Percentiles rank a stretch among this genome's conserved stretches.
Conservation (phyloP, 805 yeast species). For the Suhomyces sp. region DNA sequence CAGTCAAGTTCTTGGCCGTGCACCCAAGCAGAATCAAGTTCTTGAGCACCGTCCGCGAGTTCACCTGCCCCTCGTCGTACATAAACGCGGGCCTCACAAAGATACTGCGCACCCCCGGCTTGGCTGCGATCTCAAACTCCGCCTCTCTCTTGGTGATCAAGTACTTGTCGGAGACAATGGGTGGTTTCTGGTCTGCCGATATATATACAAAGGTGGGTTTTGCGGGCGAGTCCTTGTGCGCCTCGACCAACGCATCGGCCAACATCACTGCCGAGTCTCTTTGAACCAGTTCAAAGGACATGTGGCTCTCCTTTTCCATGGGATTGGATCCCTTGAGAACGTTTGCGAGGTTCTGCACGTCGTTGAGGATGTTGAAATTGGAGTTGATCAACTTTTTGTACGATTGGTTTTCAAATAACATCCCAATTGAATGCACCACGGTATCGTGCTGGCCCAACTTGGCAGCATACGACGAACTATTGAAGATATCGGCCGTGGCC, state of each 20-base stretch:
- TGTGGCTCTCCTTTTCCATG: conserved; percentile 44
- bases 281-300: conserved; percentile 62
- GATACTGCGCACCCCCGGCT: conserved; percentile 53
- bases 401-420: conserved; percentile 61
- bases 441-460: conserved; percentile 50
- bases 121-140: conserved; percentile 53
- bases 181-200: conserved; percentile 74
- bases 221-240: conserved; percentile 19
- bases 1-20: conserved; percentile 40
- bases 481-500: conserved; percentile 65
- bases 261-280: conserved; percentile 63
- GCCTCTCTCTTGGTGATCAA: conserved; percentile 75
- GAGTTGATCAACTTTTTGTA: conserved; percentile 58
- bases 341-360: conserved; percentile 27
- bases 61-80: conserved; percentile 42
- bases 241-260: conserved; percentile 51
- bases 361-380: conserved; percentile 34
- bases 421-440: conserved; percentile 83
- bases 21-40: conserved; percentile 42
- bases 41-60: conserved; percentile 42
- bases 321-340: conserved; percentile 58
- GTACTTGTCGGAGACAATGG: conserved; percentile 67
- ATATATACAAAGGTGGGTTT: conserved; percentile 58
- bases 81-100: conserved; percentile 79
- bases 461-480: conserved; percentile 54